Base-by-base conservation (phyloP, 2,329 filamentous ascomycete genomes). In the Fusarium bulbicola region DNA sequence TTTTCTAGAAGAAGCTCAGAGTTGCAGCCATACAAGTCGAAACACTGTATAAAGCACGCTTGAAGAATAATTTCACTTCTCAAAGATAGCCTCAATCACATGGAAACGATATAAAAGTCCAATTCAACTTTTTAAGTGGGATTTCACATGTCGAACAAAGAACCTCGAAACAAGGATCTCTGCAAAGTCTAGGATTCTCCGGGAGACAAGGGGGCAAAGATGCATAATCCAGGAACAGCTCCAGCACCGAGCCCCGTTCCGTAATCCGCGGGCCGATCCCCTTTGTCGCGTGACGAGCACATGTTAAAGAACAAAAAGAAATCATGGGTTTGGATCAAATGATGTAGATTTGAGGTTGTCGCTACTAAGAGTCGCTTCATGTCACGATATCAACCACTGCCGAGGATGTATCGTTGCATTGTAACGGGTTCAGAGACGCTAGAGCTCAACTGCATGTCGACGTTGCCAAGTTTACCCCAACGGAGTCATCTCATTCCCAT, bases 221-320 rank as follows among this genome's bases (percentile, higher is more conserved):
- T 73, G 72, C 72, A 74, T 73, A 69, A 74, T 74, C 68, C 63
- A 75, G 74, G 70, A 77, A 76, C 74, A 54, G 50, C 20, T 40
- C 42, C 50, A 49, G 60, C 46, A 72, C 58, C 47, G 57, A 68
- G 62, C 72, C 63, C 72, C 65, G 66, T 73, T 54, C 53, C 63
- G 56, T 60, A 62, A 63, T 63, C 74, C 63, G 60, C 63, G 58
- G 71, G 53, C 74, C 67, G 66, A 76, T 63, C 66, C 63, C 63
- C 53, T 59, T 59, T 64, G 74, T 76, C 70, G 74, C 72, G 74
- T 73, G 70, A 67, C 47, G 72, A 34, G 68, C 65, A 74, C 68
- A 70, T 70, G 65, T 71, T 40, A 50, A 66, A 28, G 52, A 34
- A 18, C 37, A 47, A 20, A 14, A 42, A n/a, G 13, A 57, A 62